Evolutionary conservation across 805 yeast species (phyloP).

Genomic region (Starmerella sirachaensis): DNA sequence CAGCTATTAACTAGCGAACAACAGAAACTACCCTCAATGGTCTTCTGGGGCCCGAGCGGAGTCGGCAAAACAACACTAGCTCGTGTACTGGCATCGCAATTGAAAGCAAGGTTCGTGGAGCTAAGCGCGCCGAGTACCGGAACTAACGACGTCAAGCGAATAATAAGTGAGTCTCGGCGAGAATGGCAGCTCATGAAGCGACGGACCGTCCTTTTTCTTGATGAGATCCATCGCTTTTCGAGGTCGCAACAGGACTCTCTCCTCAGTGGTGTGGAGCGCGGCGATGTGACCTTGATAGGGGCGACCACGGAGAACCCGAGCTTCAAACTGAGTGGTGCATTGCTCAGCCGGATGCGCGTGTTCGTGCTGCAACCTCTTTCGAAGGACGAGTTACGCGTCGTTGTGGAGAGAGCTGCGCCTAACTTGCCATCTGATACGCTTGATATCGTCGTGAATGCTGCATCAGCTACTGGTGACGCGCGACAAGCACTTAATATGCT

Average conservation of each 20-base stretch:
- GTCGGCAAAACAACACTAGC: slow-evolving; percentile 84
- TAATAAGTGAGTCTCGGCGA: slow-evolving; percentile 41
- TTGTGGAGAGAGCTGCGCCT: slow-evolving; percentile 48
- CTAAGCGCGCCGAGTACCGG: slow-evolving; percentile 74
- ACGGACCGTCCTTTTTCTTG: slow-evolving; percentile 66
- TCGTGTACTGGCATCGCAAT: slow-evolving; percentile 45
- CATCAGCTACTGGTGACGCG: slow-evolving; percentile 69
- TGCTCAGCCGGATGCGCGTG: slow-evolving; percentile 72
- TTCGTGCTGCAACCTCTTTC: slow-evolving; percentile 51
- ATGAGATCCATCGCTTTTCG: slow-evolving; percentile 83
- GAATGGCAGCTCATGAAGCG: slow-evolving; percentile 39
- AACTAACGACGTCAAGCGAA: slow-evolving; percentile 49
- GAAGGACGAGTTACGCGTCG: slow-evolving; percentile 37
- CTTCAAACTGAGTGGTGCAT: slow-evolving; percentile 66
- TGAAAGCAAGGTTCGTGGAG: slow-evolving; percentile 54
- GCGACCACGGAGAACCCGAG: slow-evolving; percentile 98
- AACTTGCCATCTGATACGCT: slow-evolving; percentile 45
- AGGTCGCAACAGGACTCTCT: slow-evolving; percentile 81
- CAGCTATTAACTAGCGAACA: slow-evolving; percentile 45
- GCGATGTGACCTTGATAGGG: slow-evolving; percentile 71
- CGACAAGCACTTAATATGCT: slow-evolving; percentile 68
- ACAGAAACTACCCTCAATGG: slow-evolving; percentile 53
- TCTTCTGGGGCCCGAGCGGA: slow-evolving; percentile 94
- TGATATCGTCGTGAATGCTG: slow-evolving; percentile 53
- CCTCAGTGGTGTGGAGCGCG: slow-evolving; percentile 72